These are phyloP conservation scores for Phellopilus nigrolimitatus DNA, from an alignment of 1,284 basidiomycete genomes.

Conservation along the genomic window DNA sequence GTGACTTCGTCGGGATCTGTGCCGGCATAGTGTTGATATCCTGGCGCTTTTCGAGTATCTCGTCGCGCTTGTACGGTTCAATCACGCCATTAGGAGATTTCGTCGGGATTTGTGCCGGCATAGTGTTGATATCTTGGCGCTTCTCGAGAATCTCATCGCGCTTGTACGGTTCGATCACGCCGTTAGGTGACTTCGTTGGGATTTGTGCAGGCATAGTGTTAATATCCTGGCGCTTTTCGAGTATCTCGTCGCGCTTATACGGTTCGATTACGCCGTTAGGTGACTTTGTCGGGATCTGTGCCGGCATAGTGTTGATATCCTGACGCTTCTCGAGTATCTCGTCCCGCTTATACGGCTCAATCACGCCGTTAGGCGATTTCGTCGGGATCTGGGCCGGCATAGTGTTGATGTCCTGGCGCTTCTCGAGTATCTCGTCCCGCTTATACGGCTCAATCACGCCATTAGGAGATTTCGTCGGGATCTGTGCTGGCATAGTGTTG, in stretches of 20 bases:
- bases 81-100: too few species aligned
- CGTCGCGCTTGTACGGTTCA: too few species aligned
- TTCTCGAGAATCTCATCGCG: conserved; percentile 17
- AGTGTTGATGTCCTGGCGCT: conserved; percentile 17
- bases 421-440: conserved; percentile 21
- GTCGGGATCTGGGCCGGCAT: conserved; percentile 25
- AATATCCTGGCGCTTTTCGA: conserved; percentile 24
- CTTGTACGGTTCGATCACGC: conserved; percentile 21
- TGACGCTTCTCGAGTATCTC: conserved; percentile 18
- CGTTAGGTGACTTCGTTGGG: conserved; percentile 31
- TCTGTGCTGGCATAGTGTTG: conserved; percentile 33
- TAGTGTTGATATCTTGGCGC: conserved; percentile 18
- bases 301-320: conserved; percentile 31
- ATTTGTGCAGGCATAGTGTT: conserved; percentile 31
- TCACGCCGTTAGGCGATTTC: conserved; percentile 24
- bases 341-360: conserved; percentile 20
- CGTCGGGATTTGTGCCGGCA: too few species aligned
- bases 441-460: conserved; percentile 27
- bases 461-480: conserved; percentile 26
- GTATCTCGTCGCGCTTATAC: conserved; percentile 13
- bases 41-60: too few species aligned
- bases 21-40: conserved; percentile 26
- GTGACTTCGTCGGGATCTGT: conserved; percentile 25
- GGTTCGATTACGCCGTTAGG: conserved; percentile 25
- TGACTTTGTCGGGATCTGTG: conserved; percentile 32